Base-by-base conservation (phyloP, 1,139 yeast genomes). In the Pneumocystis canis region DNA sequence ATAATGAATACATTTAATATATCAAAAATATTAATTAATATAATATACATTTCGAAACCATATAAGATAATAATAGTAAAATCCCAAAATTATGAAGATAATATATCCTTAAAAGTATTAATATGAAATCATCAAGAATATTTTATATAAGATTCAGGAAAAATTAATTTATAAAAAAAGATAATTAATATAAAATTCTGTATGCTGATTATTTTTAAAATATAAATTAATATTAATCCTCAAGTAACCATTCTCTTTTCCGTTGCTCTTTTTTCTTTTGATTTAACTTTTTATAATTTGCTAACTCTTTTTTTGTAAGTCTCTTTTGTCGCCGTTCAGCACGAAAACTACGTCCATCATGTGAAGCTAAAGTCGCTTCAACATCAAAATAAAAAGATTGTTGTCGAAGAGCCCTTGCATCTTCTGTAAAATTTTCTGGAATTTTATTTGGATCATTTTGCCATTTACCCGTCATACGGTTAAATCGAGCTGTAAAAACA, bases 211-310 rank as follows among this genome's bases (percentile, higher is more conserved):
- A 63, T 3, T 62, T 65, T 41, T 7, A 41, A 16, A 20, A 47
- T 47, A 37, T 14, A 37, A 37, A 7, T 2, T 7, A 11, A 47
- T 47, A 47, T 25, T 11, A 47, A 25, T 47, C 54, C 4, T 47
- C 54, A 11, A 47, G 30, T 9, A 57, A 37, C 59, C 40, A 57
- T 20, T 39, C 59, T 30, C 59, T 57, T 39, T 57, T 57, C 5
- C 59, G 28, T 6, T 35, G 76, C 39, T 70, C 71, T 61, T 70
- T 69, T 60, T 63, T 64, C 58, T 71, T 72, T 62, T 67, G 64
- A 61, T 67, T 65, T 58, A 63, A 66, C 63, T 66, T 60, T 37
- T 67, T 68, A 59, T 67, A 71, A 39, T 63, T 62, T 63, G 68
- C 68, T 32, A 70, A 31, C 56, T 72, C 71, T 47, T 65, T 64